Base-by-base conservation (phyloP, 352 stramenopile species). In the Phytophthora sojae region DNA sequence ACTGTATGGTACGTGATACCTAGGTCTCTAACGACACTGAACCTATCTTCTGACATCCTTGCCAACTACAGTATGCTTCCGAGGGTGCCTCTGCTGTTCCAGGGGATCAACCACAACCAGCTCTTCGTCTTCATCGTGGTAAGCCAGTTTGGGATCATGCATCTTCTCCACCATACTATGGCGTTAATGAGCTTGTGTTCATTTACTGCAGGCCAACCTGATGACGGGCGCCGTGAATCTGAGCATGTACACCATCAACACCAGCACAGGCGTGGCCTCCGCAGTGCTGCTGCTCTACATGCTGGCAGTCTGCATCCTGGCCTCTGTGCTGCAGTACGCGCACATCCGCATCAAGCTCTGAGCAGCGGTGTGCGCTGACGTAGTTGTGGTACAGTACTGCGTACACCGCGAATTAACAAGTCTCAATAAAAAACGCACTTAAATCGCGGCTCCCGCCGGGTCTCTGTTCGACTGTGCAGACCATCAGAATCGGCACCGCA, bases 41-140 rank as follows among this genome's bases (percentile, higher is more conserved):
- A 44, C 21, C 8, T 21, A 7, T 15, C 23, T 32, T 6, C 17
- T 32, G 29, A 32, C 29, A 32, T 8, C 6, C 6, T 44, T 42
- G n/a, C 44, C n/a, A 4, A 47, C 4, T 4, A 9, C 61, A 96
- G 87, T 49, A 83, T 95, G 57, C 66, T 91, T 6, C 83, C 89
- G 4, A 79, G 83, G 35, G 83, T 83, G 17, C 87, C 88, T 14
- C 54, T 93, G 23, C 64, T 96, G 6, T 96, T 86, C 63, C 69
- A 82, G 25, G 89, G 89, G 65, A 77, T 93, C 50, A 94, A 89
- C 57, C 84, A 81, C 72, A 96, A 94, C 75, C 88, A 95, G 71
- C 81, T 96, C 59, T 94, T 95, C 60, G 68, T 95, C 57, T 96
- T 96, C 57, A 73, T 96, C 57, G 63, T 93, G 63, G 87, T 94